Evolutionary conservation across 2,329 filamentous ascomycete species (phyloP).

Genomic region (Xylariaceae sp.): DNA sequence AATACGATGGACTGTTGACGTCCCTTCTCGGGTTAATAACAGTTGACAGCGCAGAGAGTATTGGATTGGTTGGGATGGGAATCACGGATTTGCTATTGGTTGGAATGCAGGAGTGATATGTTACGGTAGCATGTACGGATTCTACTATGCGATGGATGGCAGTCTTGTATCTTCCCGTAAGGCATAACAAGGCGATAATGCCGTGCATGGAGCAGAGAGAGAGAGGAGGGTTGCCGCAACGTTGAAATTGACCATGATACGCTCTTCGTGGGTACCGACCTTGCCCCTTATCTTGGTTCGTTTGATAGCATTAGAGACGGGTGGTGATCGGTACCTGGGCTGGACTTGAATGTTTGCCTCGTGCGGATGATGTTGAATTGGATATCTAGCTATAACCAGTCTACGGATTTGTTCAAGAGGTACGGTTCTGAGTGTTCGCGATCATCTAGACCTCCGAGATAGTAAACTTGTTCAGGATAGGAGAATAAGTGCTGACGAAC

Average conservation of each 20-base stretch:
- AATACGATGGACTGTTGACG: too few relatives aligned
- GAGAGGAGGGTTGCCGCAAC: not conserved
- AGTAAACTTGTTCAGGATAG: not conserved
- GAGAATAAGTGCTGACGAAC: too few relatives aligned
- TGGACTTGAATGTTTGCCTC: too few relatives aligned
- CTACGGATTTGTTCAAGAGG: too few relatives aligned
- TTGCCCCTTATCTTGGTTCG: not conserved
- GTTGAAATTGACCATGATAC: too few relatives aligned
- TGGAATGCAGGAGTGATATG: not conserved
- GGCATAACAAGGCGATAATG: not conserved
- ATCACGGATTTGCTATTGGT: not conserved
- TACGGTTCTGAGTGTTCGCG: too few relatives aligned
- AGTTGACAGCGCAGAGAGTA: not conserved
- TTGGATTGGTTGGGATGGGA: not conserved
- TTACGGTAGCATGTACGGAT: not conserved
- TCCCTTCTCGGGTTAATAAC: too few relatives aligned
- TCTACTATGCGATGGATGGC: too few relatives aligned
- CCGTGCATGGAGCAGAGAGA: not conserved
- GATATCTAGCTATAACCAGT: not conserved
- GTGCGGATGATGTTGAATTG: not conserved
- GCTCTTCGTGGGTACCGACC: not conserved
- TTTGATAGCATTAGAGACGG: too few relatives aligned
- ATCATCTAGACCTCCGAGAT: not conserved
- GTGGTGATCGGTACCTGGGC: not conserved
- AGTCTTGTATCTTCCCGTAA: not conserved